These are phyloP conservation scores for Salinomyces thailandicus DNA, from an alignment of 2,329 filamentous ascomycete species.

Conservation along the genomic window DNA sequence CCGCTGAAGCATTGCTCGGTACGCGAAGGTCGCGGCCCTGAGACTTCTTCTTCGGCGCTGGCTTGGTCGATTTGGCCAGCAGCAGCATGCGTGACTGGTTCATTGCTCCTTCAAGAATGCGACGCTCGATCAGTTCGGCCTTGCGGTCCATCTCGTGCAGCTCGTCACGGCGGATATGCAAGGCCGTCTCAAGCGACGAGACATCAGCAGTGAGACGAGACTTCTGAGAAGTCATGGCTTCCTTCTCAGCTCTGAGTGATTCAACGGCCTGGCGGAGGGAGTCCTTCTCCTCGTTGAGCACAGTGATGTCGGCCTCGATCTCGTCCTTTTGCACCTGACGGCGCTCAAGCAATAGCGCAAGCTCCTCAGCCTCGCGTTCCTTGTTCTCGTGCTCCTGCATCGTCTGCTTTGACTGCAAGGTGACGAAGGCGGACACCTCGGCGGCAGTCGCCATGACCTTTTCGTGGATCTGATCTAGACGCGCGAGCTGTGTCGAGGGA, in stretches of 20 bases:
- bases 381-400: conserved; percentile 67
- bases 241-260: conserved; percentile 56
- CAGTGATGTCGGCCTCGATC: conserved; percentile 37
- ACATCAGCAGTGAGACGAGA: conserved; percentile 73
- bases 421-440: conserved; percentile 74
- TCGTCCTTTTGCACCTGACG: conserved; percentile 56
- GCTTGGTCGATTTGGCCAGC: conserved; percentile 51
- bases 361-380: conserved; percentile 70
- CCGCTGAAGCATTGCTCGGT: conserved; percentile 29
- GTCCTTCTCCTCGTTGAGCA: conserved; percentile 37
- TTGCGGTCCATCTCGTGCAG: conserved; percentile 81
- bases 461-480: conserved; percentile 78
- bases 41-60: conserved; percentile 31
- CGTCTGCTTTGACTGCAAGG: conserved; percentile 63
- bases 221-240: conserved; percentile 67
- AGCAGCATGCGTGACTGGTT: conserved; percentile 90
- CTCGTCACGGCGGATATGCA: conserved; percentile 81
- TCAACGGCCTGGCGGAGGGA: conserved; percentile 43
- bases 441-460: conserved; percentile 76
- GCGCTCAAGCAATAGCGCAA: conserved; percentile 69
- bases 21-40: conserved; percentile 32
- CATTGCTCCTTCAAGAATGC: conserved; percentile 90
- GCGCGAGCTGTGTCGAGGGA: conserved; percentile 64
- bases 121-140: conserved; percentile 78
- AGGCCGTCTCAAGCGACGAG: conserved; percentile 79